Conservation (phyloP, 2,329 filamentous ascomycete genomes). For the Epichloe gansuensis region DNA sequence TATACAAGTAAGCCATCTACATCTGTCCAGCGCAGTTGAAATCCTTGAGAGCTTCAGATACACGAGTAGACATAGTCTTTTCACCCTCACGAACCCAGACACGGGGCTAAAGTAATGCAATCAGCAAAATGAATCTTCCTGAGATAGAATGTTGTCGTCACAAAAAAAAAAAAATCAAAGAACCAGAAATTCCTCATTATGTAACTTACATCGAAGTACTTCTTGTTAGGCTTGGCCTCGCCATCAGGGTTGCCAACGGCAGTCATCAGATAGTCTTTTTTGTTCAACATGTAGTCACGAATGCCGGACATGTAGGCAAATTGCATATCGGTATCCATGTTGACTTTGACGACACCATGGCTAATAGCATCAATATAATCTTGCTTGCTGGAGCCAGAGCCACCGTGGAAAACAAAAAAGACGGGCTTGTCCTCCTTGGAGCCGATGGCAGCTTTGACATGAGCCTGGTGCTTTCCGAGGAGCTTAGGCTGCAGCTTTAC, state of each 20-base stretch:
- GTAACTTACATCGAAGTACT: conserved; percentile 52
- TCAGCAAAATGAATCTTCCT: neutral
- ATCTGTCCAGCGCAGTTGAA: conserved; percentile 51
- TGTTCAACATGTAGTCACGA: conserved; percentile 85
- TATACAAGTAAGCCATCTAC: conserved; percentile 11
- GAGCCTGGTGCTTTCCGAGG: conserved; percentile 89
- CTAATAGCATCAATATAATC: conserved; percentile 83
- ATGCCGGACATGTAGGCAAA: conserved; percentile 86
- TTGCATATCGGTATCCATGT: conserved; percentile 96
- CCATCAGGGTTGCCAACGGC: conserved; percentile 93
- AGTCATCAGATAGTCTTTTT: conserved; percentile 84
- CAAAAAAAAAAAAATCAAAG: too few relatives aligned
- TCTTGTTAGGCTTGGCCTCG: conserved; percentile 98
- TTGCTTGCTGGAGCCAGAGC: conserved; percentile 78
- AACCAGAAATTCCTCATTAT: too few relatives aligned
- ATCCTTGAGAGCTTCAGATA: conserved; percentile 71
- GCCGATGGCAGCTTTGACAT: conserved; percentile 68
- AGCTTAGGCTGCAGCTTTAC: conserved; percentile 94
- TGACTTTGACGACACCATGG: conserved; percentile 98
- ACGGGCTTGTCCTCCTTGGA: conserved; percentile 75
- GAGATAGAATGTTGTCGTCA: too few relatives aligned
- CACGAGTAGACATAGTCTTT: conserved; percentile 84
- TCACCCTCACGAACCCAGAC: conserved; percentile 96
- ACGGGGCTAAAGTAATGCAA: conserved; percentile 44
- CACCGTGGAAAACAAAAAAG: conserved; percentile 99